These are phyloP conservation scores for Murraya paniculata DNA, from an alignment of 345 rosid species.

Conservation along the genomic window DNA sequence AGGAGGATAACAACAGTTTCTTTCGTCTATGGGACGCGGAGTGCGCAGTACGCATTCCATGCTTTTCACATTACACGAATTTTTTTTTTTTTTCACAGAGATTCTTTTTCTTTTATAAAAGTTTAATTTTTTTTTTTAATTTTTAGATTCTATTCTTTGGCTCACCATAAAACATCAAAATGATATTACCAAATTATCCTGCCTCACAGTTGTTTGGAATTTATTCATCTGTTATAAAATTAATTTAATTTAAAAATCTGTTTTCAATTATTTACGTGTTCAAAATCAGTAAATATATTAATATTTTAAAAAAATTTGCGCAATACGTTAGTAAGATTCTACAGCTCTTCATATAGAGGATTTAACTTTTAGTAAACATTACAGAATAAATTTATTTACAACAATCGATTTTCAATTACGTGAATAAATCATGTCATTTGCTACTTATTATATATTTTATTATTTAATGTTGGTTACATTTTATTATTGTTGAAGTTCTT, in stretches of 20 bases:
- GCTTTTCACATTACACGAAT: conserved; percentile 23
- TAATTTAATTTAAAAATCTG: background rate
- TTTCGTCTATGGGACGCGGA: conserved; percentile 42
- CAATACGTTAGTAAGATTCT: no score
- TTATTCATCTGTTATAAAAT: background rate
- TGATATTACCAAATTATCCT: background rate
- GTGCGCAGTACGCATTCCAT: conserved; percentile 50
- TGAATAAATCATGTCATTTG: no score
- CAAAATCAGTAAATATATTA: background rate
- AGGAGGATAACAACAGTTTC: background rate
- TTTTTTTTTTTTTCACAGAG: background rate
- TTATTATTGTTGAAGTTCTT: no score
- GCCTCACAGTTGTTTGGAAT: background rate
- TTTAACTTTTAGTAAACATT: no score
- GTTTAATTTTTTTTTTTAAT: no score
- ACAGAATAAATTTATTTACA: no score
- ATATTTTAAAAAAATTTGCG: background rate
- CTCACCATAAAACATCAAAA: background rate
- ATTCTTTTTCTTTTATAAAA: background rate
- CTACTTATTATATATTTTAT: no score
- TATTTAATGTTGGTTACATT: no score
- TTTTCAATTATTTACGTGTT: background rate
- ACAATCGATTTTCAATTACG: no score
- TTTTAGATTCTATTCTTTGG: background rate
- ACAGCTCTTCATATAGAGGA: no score